A percentile compares a stretch with the other conserved stretches of the same genome.
Conservation (phyloP, 352 stramenopile species). For the Globisporangium viniferum region DNA sequence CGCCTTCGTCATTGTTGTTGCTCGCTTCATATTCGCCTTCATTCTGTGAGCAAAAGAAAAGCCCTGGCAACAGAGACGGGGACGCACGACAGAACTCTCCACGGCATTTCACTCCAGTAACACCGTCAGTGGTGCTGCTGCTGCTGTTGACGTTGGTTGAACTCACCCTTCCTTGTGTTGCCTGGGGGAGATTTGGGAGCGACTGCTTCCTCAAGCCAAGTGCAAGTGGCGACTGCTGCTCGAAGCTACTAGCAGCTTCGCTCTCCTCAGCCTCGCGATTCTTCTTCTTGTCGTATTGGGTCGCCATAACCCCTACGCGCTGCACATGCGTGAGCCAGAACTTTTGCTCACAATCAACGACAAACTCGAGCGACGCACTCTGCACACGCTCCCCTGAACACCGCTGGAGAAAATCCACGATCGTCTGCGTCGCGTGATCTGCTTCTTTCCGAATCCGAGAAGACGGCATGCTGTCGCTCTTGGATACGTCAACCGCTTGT, state of each 20-base stretch:
- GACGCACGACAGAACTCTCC: conserved; percentile 61
- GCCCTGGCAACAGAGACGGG: conserved; percentile 31
- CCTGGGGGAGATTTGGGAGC: conserved; percentile 38
- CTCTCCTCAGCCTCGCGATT: background rate
- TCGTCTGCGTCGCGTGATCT: conserved; percentile 15
- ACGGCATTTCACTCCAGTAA: conserved; percentile 35
- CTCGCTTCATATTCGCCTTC: background rate
- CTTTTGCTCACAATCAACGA: conserved; percentile 25
- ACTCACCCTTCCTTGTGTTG: background rate
- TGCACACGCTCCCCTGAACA: conserved; percentile 17
- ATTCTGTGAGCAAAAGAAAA: conserved; percentile 21
- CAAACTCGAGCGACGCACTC: conserved; percentile 31
- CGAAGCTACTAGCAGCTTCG: background rate
- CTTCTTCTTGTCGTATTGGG: background rate
- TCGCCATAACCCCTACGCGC: conserved; percentile 11
- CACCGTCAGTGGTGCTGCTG: background rate
- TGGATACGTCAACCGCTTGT: background rate
- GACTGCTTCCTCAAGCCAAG: conserved; percentile 21
- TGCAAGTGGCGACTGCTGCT: background rate
- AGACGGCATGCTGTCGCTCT: background rate
- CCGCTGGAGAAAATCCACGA: conserved; percentile 30
- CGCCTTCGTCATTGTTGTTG: conserved; percentile 5
- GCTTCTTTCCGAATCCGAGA: conserved; percentile 25
- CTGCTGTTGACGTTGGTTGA: conserved; percentile 1
- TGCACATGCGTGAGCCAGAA: conserved; percentile 43